Evolutionary conservation across 2,329 filamentous ascomycete species (phyloP), one percentile per base, ranked within the genome.

Genomic region (Verticillium dahliae): DNA sequence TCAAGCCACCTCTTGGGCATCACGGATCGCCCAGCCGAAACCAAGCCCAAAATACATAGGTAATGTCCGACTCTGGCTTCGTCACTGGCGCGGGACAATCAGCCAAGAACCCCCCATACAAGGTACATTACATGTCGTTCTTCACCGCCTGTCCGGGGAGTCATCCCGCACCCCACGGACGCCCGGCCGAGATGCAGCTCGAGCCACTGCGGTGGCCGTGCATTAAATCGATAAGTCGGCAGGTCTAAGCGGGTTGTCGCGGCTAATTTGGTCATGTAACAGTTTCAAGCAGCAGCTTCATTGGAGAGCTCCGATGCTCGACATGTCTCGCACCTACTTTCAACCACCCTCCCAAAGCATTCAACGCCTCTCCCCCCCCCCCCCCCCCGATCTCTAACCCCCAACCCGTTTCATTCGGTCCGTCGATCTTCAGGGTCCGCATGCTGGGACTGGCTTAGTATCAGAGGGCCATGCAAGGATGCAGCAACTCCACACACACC

Each of bases 181-280:
- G 18, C 45, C 45, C 18, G 45, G 45, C 45, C 45, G 45, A 52
- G 45, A 52, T 52, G 45, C 45, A 52, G 45, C 45, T 52, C n/a
- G 7, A 52, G 45, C 18, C 45, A 52, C 45, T 22, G 18, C 22
- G 45, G n/a, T 52, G 45, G 45, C 45, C 45, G 45, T 52, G 45
- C 45, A n/a, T 27, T 6, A 2, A 27, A 18, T 52, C 45, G 45
- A 52, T 52, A 34, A 31, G 57, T 39, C 11, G 62, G 64, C 59
- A 65, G 22, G 33, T 61, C 61, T 61, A 62, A 61, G 59, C 64
- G 64, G 55, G 59, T 65, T 61, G 63, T 58, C 41, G 62, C 64
- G 62, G 62, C 62, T 65, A 65, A 62, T 59, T 58, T 61, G 57
- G 61, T 61, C 64, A 39, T 62, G 61, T 64, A 63, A 65, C 61